Evolutionary conservation across 352 stramenopile genomes (phyloP), one percentile per base, ranked within the genome.

Genomic region (Phytophthora ramorum): DNA sequence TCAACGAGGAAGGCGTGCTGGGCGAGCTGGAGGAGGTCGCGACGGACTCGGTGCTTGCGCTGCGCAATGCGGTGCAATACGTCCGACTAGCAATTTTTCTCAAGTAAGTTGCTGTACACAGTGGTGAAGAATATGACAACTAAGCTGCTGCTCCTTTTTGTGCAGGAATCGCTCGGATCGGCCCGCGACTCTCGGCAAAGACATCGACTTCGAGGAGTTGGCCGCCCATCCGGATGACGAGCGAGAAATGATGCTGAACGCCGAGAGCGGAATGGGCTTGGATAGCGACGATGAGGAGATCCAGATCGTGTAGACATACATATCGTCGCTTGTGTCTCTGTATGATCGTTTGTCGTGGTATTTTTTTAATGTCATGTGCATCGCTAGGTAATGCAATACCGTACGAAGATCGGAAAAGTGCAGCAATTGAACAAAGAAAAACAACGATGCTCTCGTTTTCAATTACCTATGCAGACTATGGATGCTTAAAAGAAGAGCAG

Each of bases 11-110:
- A 72, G 81, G 84, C 22, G 76, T 95, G 35, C 38, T 95, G 17
- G 78, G 84, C 4, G 87, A 95, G 54, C 70, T 95, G n/a, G 87
- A 95, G 74, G 87, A 95, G 61, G 82, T 95, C 30, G 82, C 85
- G 30, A 77, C 83, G 3, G 87, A 93, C 69, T 87, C 81, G 10
- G 71, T 92, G n/a, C 66, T 95, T 8, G 80, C 81, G 8, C 79
- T 95, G 44, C 81, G 87, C 17, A 95, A 93, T 54, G 78, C 83
- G 1, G 76, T 93, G 30, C 87, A 95, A 55, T 95, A 95, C 65
- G 73, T 90, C 19, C 83, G 87, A 22, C 69, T 95, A 32, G 87
- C 83, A 7, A 88, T 95, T 64, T 93, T 95, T 52, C 85, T 95
- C 65, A 95, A 93, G 83, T 90, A 61, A 24, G 76, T 74, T 24